Percentiles rank a stretch among this genome's conserved stretches.
These are phyloP conservation scores for Lotus japonicus DNA, from an alignment of 306 rosid genomes.

Conservation along the genomic window DNA sequence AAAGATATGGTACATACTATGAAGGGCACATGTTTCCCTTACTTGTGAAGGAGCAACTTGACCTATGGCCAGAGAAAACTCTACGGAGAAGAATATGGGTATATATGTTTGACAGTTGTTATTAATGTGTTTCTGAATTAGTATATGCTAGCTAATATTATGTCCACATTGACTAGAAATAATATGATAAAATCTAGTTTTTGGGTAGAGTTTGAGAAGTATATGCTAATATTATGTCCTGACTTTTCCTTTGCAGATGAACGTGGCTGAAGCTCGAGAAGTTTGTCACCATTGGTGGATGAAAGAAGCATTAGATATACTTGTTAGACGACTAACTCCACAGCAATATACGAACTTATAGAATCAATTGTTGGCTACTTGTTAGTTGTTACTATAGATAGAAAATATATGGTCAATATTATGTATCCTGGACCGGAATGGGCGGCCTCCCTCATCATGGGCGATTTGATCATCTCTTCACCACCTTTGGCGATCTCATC, in stretches of 20 bases:
- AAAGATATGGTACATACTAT: constrained; percentile 66
- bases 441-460: too few species aligned
- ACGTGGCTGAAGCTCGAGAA: constrained; percentile 60
- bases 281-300: constrained; percentile 97
- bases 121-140: too few species aligned
- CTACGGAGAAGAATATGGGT: constrained; percentile 79
- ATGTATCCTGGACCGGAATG: too few species aligned
- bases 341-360: constrained; percentile 15
- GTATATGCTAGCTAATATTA: too few species aligned
- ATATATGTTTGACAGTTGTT: neutral
- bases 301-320: constrained; percentile 89
- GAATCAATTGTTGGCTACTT: neutral
- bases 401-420: too few species aligned
- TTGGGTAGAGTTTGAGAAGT: too few species aligned
- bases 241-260: constrained; percentile 77
- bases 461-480: too few species aligned
- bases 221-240: too few species aligned
- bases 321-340: constrained; percentile 46
- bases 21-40: constrained; percentile 97
- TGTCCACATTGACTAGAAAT: too few species aligned
- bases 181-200: too few species aligned
- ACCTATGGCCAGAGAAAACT: constrained; percentile 83
- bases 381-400: too few species aligned
- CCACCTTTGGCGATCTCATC: too few species aligned
- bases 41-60: constrained; percentile 81